These are phyloP conservation scores for Ascosphaera apis DNA, from an alignment of 2,329 filamentous ascomycete genomes.

Conservation along the genomic window DNA sequence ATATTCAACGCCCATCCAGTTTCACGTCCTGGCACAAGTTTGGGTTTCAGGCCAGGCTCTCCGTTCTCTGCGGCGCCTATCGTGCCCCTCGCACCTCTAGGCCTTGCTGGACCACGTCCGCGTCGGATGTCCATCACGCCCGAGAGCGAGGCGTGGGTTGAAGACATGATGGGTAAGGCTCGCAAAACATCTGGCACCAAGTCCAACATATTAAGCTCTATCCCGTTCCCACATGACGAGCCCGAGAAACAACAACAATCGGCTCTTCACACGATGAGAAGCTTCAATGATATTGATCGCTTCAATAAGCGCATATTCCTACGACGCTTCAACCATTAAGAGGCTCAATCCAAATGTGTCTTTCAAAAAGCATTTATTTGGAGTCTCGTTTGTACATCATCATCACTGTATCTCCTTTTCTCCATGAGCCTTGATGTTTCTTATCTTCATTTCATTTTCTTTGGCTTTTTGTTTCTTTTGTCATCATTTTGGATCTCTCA, in stretches of 20 bases:
- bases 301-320: slow-evolving; percentile 17
- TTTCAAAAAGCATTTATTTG: neutral
- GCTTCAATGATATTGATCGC: slow-evolving; percentile 18
- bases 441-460: slow-evolving; percentile 3
- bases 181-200: slow-evolving; percentile 13
- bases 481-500: slow-evolving; percentile 7
- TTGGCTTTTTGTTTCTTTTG: slow-evolving; percentile 3
- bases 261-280: slow-evolving; percentile 12
- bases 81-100: slow-evolving; percentile 10
- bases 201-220: neutral
- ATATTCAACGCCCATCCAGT: slow-evolving; percentile 7
- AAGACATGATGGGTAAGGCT: slow-evolving; percentile 22
- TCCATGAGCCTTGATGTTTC: slow-evolving; percentile 3
- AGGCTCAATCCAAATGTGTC: neutral
- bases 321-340: slow-evolving; percentile 12
- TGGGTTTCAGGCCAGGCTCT: neutral
- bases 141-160: slow-evolving; percentile 25
- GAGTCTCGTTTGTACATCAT: neutral
- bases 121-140: slow-evolving; percentile 20
- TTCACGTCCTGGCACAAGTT: neutral
- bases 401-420: slow-evolving; percentile 2
- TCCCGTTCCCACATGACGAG: neutral
- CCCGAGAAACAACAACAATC: slow-evolving; percentile 1
- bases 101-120: slow-evolving; percentile 20
- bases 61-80: neutral